Percentiles rank a stretch among this genome's conserved stretches.
These are phyloP conservation scores for Myrica gale DNA, from an alignment of 306 rosid species.

Conservation along the genomic window DNA sequence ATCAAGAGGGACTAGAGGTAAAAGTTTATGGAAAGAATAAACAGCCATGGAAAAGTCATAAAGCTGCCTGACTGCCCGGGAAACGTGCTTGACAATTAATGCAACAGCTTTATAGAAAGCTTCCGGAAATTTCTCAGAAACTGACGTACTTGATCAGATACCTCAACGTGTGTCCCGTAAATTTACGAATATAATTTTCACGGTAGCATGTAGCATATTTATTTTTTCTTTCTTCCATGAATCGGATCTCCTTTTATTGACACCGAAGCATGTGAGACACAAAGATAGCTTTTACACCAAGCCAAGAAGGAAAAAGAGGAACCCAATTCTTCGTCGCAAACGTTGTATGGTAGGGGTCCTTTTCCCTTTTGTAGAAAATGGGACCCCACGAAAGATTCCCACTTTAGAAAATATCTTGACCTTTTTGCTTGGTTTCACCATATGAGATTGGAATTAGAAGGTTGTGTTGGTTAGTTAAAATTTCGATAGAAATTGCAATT, in stretches of 20 bases:
- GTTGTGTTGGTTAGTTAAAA: too few relatives aligned
- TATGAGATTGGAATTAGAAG: background rate
- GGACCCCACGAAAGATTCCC: background rate
- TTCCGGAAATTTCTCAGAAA: background rate
- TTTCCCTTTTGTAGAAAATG: background rate
- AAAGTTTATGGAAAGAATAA: background rate
- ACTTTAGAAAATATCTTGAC: background rate
- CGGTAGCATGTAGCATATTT: background rate
- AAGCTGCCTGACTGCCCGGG: background rate
- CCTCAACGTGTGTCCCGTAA: too few relatives aligned
- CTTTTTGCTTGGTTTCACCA: background rate
- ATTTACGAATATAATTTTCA: too few relatives aligned
- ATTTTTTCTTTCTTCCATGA: background rate
- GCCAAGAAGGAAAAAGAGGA: background rate
- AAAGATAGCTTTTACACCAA: background rate
- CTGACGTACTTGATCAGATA: background rate
- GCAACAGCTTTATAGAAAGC: background rate
- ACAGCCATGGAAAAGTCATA: background rate
- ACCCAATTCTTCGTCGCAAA: background rate
- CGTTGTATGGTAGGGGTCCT: background rate
- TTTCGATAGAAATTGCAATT: too few relatives aligned
- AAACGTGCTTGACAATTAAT: background rate
- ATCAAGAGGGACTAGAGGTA: background rate
- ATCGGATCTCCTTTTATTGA: background rate
- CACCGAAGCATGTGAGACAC: background rate